phyloP scores from a whole-genome alignment of 176 grass and related monocot species.

The Carex scoparia region DNA sequence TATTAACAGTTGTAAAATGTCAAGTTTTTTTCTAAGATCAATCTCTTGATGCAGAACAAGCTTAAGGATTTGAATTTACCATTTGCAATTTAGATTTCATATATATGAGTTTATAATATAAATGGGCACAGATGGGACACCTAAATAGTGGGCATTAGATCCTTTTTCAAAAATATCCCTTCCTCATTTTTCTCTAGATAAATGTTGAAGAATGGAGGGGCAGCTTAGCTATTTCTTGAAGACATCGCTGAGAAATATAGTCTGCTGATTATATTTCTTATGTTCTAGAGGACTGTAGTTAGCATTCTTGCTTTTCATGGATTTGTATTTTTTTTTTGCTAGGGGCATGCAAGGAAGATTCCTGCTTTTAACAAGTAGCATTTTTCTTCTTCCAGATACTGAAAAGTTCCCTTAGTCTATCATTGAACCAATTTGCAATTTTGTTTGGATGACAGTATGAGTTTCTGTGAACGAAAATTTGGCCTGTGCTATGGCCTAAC shows the following conservation, averaged over 20 bases:
- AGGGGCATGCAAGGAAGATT: neutral
- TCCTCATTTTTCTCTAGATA: neutral
- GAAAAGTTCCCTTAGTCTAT: neutral
- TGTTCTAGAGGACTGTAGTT: neutral
- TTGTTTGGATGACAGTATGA: neutral
- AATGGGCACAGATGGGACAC: neutral
- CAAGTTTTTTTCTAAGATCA: neutral
- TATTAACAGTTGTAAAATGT: neutral
- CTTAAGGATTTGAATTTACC: neutral
- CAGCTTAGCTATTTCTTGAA: neutral
- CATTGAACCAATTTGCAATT: neutral
- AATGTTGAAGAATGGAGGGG: neutral
- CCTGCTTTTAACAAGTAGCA: neutral
- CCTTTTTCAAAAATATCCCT: neutral
- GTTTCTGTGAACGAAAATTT: neutral
- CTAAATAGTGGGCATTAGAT: neutral
- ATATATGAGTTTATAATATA: neutral
- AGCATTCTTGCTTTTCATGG: neutral
- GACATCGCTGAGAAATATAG: neutral
- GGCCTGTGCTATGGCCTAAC: neutral
- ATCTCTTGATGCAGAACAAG: neutral
- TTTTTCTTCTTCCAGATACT: neutral
- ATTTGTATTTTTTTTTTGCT: neutral
- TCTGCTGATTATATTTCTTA: neutral
- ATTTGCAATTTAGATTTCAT: neutral